Evolutionary conservation across 768 basidiomycete species (phyloP).

Genomic region (Tulasnella sp.): DNA sequence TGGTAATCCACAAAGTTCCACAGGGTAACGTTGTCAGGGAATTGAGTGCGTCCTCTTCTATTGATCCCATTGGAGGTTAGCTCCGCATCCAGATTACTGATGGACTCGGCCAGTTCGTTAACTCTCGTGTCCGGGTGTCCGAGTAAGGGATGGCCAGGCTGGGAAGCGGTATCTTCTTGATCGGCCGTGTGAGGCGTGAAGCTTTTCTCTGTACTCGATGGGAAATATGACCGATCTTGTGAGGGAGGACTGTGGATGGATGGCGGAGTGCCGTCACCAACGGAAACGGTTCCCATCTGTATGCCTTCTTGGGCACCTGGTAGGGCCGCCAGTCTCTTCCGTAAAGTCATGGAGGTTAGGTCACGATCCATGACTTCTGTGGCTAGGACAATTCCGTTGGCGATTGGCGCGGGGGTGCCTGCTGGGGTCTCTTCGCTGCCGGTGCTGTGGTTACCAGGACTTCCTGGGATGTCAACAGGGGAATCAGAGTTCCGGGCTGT

Average conservation of each 20-base stretch:
- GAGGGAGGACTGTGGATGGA: neutral
- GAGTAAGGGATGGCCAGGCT: slow-evolving; percentile 31
- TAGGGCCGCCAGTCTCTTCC: neutral
- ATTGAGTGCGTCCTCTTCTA: slow-evolving; percentile 40
- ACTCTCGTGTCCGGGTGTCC: slow-evolving; percentile 57
- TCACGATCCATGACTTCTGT: neutral
- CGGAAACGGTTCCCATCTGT: neutral
- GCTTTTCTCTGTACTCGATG: neutral
- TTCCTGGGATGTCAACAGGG: slow-evolving; percentile 18
- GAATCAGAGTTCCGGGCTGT: slow-evolving; percentile 29
- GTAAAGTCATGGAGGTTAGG: neutral
- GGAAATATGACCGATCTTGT: slow-evolving; percentile 13
- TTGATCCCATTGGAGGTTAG: slow-evolving; percentile 50
- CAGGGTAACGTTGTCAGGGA: slow-evolving; percentile 75
- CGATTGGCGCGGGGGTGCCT: slow-evolving; percentile 18
- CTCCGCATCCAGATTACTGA: slow-evolving; percentile 64
- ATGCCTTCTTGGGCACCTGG: neutral
- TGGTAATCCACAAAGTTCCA: slow-evolving; percentile 77
- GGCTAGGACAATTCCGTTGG: neutral
- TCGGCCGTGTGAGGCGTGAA: slow-evolving; percentile 7
- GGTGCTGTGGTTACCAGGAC: slow-evolving; percentile 22
- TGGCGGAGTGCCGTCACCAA: neutral
- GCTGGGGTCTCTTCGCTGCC: slow-evolving; percentile 33
- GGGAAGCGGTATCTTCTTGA: neutral
- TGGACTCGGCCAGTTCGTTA: slow-evolving; percentile 56